phyloP scores from a whole-genome alignment of 78 protist species.

The Capsaspora owczarzaki region DNA sequence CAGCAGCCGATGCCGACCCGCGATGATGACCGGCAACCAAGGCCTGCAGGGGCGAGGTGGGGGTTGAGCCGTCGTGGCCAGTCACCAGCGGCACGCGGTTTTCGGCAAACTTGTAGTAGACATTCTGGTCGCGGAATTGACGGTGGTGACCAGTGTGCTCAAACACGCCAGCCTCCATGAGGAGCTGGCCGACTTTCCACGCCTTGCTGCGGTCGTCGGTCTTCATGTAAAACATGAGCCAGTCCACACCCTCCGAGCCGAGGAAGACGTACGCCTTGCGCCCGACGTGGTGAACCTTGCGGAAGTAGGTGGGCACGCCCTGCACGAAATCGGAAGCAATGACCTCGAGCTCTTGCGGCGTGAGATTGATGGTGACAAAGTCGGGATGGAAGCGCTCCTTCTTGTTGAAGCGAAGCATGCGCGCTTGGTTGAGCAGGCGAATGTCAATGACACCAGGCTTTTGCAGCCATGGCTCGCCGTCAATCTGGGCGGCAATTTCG shows the following conservation, averaged over 20 bases:
- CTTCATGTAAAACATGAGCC: neutral
- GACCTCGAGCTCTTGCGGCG: neutral
- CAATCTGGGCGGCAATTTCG: slow-evolving; percentile 3
- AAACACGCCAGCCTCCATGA: neutral
- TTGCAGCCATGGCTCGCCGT: slow-evolving; percentile 25
- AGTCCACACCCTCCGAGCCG: neutral
- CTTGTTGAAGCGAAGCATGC: neutral
- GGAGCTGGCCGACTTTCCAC: neutral
- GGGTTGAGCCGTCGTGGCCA: too few relatives aligned
- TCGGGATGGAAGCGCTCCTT: neutral
- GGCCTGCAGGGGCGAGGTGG: too few relatives aligned
- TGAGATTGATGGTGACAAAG: neutral
- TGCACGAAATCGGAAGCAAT: neutral
- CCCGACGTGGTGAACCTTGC: neutral
- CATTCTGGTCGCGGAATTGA: neutral
- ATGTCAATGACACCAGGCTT: neutral
- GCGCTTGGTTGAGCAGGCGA: neutral
- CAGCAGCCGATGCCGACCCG: too few relatives aligned
- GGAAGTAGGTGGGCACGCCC: neutral
- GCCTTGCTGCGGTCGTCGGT: neutral
- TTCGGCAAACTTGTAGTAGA: neutral
- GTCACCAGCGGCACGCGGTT: too few relatives aligned
- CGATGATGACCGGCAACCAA: too few relatives aligned
- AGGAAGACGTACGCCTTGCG: neutral
- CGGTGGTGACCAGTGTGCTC: neutral